Evolutionary conservation across 129 eudicot species (phyloP).

Genomic region (Chrysanthemum seticuspe): DNA sequence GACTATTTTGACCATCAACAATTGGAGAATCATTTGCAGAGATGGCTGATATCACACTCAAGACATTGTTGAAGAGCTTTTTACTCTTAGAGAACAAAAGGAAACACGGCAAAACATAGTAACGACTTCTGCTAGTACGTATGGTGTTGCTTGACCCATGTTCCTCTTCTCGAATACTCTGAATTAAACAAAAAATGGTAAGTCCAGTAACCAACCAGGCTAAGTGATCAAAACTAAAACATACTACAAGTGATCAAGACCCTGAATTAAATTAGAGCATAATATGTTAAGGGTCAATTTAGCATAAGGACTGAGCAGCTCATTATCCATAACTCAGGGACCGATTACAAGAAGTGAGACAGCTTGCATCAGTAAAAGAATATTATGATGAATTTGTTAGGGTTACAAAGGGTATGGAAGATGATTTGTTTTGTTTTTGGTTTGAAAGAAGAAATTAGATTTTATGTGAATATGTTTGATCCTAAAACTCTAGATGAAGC

Average conservation of each 20-base stretch:
- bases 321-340: no score
- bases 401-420: no score
- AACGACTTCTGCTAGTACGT: conserved; percentile 32
- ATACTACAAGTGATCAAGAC: background rate
- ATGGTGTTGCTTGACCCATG: conserved; percentile 16
- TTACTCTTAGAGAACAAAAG: conserved; percentile 50
- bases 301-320: no score
- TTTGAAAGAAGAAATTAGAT: no score
- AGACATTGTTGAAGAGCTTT: conserved; percentile 40
- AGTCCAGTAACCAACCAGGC: background rate
- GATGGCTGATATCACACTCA: conserved; percentile 43
- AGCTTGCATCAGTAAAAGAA: no score
- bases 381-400: no score
- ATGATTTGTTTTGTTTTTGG: no score
- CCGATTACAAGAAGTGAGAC: no score
- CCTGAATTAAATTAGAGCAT: background rate
- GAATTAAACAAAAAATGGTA: conserved; percentile 29
- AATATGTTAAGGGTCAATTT: background rate
- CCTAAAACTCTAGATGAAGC: no score
- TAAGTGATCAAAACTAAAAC: background rate
- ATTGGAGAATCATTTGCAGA: conserved; percentile 26
- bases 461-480: no score
- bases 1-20: conserved; percentile 23
- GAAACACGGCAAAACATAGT: conserved; percentile 68
- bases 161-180: conserved; percentile 46